Evolutionary conservation across 116 monocot genomes (phyloP), one percentile per base, ranked within the genome.

Genomic region (Trichopus zeylanicus): DNA sequence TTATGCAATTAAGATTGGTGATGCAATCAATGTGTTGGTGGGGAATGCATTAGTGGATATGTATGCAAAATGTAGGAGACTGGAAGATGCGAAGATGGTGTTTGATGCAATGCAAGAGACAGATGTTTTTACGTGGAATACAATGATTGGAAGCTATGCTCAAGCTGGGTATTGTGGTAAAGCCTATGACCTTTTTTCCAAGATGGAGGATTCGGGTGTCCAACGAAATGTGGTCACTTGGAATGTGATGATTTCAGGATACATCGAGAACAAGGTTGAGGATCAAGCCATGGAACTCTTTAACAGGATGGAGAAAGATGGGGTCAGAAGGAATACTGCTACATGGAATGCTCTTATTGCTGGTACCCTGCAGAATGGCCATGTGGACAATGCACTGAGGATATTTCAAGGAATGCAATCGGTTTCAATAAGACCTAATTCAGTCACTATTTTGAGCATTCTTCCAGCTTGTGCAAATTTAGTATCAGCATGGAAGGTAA

Each of bases 51-150:
- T 88, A 53, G 66, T 85, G 2, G 80, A 89, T 59, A 74, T 93
- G 88, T 93, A 93, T 73, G 79, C 78, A 18, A 93, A 93, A 63
- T 93, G 78, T 29, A 65, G 73, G 35, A 68, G 19, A 34, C 32
- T 93, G 24, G 86, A 86, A 42, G 73, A 80, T 53, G 86, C 89
- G 23, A 37, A 64, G 60, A 68, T 62, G 26, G 56, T 83, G 22
- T 94, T 94, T 56, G 59, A 72, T 51, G 46, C 19, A 22, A 69
- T 83, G 8, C 19, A 26, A 1, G 78, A 81, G 24, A 85, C 72
- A 56, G 94, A 94, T 69, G 73, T 81, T 31, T 79, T 86, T 61
- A 81, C 88, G 27, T 93, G 88, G 93, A 93, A 93, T 66, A 88
- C 93, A 29, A 82, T 93, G 67, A 89, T 93, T 52, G 75, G 75